Evolutionary conservation across 2,329 filamentous ascomycete species (phyloP), one percentile per base, ranked within the genome.

Genomic region (Cladosporium sp.): DNA sequence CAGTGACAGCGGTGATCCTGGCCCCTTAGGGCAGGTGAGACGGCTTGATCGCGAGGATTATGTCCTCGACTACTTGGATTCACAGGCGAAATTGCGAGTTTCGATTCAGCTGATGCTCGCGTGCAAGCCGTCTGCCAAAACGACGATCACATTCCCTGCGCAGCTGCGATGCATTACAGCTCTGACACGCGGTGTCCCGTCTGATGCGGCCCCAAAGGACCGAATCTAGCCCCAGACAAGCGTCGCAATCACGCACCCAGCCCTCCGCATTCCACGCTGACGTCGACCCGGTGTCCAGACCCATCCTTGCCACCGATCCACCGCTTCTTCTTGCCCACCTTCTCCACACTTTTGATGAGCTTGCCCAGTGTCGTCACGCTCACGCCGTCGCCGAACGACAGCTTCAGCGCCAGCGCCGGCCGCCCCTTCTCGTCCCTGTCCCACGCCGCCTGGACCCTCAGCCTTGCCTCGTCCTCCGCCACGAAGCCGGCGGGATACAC

Each of bases 401-500:
- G 68, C 7, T 65, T 66, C 31, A 83, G 64, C 4, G 66, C 71
- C 53, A 74, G 61, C 7, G 80, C 52, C 10, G 63, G 58, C 70
- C 74, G 54, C 69, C 72, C 59, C 62, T 70, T 66, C 67, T 66
- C 22, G 62, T 70, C 60, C 54, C 62, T 68, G 11, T 68, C 68
- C 74, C 74, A 77, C 42, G 65, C 65, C 1, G 72, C 69, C 9
- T 64, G 63, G 44, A 77, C 66, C 2, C 63, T 66, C 19, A 78
- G 63, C 19, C 70, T 68, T 14, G 71, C 68, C 55, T 73, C 69
- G 31, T 62, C 59, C 6, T 56, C 56, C 49, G 59, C 55, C 3
- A 78, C 64, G 1, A 74, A 66, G 1, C 84, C 84, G 1, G 80
- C 77, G 0, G 85, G 84, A 66, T 84, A 85, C 8, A 86, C 70